Evolutionary conservation across 108 stramenopile genomes (phyloP).

Genomic region (Pseudonitzschia delicatissima): DNA sequence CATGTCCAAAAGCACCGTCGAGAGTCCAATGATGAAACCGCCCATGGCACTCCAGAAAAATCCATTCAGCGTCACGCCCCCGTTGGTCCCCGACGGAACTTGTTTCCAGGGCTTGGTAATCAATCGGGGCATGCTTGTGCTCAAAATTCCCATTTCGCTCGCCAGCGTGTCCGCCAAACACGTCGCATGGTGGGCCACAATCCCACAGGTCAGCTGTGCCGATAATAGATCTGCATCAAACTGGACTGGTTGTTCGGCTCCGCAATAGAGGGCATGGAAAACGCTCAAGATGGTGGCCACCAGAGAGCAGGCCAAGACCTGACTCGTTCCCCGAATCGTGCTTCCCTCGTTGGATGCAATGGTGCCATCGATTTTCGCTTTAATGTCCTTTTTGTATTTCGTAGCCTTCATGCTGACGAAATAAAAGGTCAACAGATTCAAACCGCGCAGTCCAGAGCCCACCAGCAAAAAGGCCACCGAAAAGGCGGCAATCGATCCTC

Average conservation of each 20-base stretch:
- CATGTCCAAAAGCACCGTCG: slow-evolving; percentile 40
- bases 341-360: slow-evolving; percentile 33
- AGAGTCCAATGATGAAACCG: slow-evolving; percentile 63
- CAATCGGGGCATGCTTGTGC: slow-evolving; percentile 47
- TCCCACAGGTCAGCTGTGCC: slow-evolving; percentile 55
- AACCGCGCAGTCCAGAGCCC: slow-evolving; percentile 57
- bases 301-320: slow-evolving; percentile 70
- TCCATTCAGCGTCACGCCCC: slow-evolving; percentile 65
- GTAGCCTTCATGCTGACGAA: slow-evolving; percentile 71
- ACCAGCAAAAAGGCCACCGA: slow-evolving; percentile 67
- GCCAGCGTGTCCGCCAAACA: slow-evolving; percentile 81
- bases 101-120: slow-evolving; percentile 55
- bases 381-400: slow-evolving; percentile 56
- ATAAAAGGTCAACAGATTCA: slow-evolving; percentile 77
- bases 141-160: slow-evolving; percentile 78
- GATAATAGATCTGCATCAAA: slow-evolving; percentile 23
- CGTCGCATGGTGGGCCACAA: slow-evolving; percentile 78
- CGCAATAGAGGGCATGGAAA: slow-evolving; percentile 49
- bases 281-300: slow-evolving; percentile 53
- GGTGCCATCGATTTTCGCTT: slow-evolving; percentile 48
- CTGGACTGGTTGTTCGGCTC: slow-evolving; percentile 53
- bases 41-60: slow-evolving; percentile 59
- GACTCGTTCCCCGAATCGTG: slow-evolving; percentile 54
- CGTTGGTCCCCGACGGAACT: slow-evolving; percentile 83
- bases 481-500: slow-evolving; percentile 63